Percentiles rank a stretch among this genome's conserved stretches.
These are phyloP conservation scores for Cotoneaster glaucophyllus DNA, from an alignment of 306 rosid genomes.

Conservation along the genomic window DNA sequence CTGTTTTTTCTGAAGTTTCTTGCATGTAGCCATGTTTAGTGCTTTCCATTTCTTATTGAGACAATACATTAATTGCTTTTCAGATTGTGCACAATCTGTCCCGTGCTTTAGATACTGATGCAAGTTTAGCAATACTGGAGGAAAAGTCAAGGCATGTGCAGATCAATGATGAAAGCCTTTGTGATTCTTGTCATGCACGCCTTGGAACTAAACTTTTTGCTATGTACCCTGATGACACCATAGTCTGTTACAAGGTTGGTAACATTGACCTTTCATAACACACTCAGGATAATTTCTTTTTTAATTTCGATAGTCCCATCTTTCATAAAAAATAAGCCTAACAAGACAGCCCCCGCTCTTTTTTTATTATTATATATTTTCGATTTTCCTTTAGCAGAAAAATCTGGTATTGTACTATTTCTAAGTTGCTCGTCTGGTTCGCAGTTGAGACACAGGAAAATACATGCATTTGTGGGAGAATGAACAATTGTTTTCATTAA, in stretches of 20 bases:
- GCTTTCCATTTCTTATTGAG: neutral
- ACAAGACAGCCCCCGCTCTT: too few relatives aligned
- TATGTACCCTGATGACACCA: constrained; percentile 93
- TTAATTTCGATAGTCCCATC: neutral
- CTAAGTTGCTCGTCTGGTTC: neutral
- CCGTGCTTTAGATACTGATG: constrained; percentile 81
- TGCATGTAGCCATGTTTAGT: neutral
- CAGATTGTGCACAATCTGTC: constrained; percentile 88
- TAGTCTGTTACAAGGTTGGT: constrained; percentile 94
- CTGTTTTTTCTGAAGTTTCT: neutral
- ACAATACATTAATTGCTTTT: constrained; percentile 3
- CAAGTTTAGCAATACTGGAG: constrained; percentile 89
- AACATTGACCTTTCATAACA: constrained; percentile 5
- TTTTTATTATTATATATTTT: too few relatives aligned
- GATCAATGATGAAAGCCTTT: constrained; percentile 92
- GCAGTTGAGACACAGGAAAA: constrained; percentile 2
- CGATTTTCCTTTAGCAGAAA: neutral
- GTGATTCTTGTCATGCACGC: constrained; percentile 94
- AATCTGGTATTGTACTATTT: neutral
- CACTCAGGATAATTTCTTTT: neutral
- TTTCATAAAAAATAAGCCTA: neutral
- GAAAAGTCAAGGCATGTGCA: constrained; percentile 92
- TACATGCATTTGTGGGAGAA: neutral
- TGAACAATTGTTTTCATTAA: neutral
- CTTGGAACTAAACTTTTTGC: constrained; percentile 97